These are phyloP conservation scores for Huntiella moniliformis DNA, from an alignment of 2,329 filamentous ascomycete genomes.

Conservation along the genomic window DNA sequence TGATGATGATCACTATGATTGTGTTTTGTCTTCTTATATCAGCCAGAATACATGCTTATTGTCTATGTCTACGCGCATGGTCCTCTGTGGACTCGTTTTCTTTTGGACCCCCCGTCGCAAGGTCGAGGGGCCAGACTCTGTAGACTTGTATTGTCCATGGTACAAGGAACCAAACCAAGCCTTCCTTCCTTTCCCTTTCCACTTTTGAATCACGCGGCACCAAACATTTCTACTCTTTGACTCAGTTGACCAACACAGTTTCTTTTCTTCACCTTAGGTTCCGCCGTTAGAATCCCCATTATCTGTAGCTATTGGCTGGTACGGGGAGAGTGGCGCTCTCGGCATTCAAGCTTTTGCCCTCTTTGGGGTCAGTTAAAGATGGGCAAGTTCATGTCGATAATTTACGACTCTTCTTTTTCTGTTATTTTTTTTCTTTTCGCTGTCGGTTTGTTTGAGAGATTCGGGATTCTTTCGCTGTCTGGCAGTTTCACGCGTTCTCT, in stretches of 20 bases:
- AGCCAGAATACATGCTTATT: constrained; percentile 1
- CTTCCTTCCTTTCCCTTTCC: not conserved
- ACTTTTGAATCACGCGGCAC: not conserved
- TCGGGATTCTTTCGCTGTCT: not conserved
- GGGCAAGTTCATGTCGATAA: too few species aligned
- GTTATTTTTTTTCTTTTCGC: constrained; percentile 7
- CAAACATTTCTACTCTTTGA: not conserved
- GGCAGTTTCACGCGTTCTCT: constrained; percentile 1
- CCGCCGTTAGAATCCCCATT: not conserved
- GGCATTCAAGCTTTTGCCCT: too few species aligned
- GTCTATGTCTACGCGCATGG: not conserved
- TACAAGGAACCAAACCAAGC: too few species aligned
- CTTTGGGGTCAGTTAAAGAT: too few species aligned
- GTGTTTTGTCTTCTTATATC: constrained; percentile 3
- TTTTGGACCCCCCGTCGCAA: too few species aligned
- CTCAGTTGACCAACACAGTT: constrained; percentile 5
- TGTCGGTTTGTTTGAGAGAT: not conserved
- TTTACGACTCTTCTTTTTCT: constrained; percentile 6
- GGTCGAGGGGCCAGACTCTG: too few species aligned
- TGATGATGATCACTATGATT: constrained; percentile 4
- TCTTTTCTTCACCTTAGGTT: constrained; percentile 4
- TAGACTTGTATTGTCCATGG: too few species aligned
- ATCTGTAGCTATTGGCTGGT: constrained; percentile 3
- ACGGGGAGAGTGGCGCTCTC: constrained; percentile 3
- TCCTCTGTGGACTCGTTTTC: not conserved